Conservation (phyloP, 139 green algal genomes). For the Ettlia oleoabundans region DNA sequence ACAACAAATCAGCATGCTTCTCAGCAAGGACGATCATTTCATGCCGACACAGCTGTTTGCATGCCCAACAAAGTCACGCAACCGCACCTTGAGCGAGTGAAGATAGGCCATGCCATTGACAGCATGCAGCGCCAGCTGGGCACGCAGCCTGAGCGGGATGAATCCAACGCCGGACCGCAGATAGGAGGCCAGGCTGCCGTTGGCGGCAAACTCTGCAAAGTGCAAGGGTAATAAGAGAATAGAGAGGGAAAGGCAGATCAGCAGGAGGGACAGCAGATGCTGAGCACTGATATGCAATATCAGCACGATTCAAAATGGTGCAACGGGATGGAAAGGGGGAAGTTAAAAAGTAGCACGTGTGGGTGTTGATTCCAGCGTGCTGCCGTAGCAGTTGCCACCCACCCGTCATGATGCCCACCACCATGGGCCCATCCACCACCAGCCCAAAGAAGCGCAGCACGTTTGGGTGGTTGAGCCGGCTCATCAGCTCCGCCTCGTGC, state of each 20-base stretch:
- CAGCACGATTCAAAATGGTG: too few species aligned
- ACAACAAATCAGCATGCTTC: too few species aligned
- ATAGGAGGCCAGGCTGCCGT: slow-evolving; percentile 68
- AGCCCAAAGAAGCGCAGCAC: slow-evolving; percentile 93
- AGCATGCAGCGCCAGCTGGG: slow-evolving; percentile 82
- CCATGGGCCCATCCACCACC: slow-evolving; percentile 59
- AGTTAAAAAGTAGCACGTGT: too few species aligned
- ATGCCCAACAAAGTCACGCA: too few species aligned
- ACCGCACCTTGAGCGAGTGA: slow-evolving; percentile 76
- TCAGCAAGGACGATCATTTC: too few species aligned
- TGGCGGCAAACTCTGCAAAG: slow-evolving; percentile 75
- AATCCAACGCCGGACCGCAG: slow-evolving; percentile 52
- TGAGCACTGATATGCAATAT: background rate
- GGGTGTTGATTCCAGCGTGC: too few species aligned
- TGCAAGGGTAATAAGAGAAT: background rate
- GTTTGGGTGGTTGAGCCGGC: slow-evolving; percentile 90
- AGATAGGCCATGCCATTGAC: slow-evolving; percentile 90
- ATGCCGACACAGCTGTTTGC: too few species aligned
- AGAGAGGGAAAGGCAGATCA: background rate
- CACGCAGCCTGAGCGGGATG: slow-evolving; percentile 67
- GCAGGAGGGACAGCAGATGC: background rate
- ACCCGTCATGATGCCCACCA: slow-evolving; percentile 84
- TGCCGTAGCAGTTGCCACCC: too few species aligned
- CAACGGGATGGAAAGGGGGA: too few species aligned
- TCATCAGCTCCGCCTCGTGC: slow-evolving; percentile 83